Conservation (phyloP, 805 yeast genomes). For the Schwanniomyces polymorphus region DNA sequence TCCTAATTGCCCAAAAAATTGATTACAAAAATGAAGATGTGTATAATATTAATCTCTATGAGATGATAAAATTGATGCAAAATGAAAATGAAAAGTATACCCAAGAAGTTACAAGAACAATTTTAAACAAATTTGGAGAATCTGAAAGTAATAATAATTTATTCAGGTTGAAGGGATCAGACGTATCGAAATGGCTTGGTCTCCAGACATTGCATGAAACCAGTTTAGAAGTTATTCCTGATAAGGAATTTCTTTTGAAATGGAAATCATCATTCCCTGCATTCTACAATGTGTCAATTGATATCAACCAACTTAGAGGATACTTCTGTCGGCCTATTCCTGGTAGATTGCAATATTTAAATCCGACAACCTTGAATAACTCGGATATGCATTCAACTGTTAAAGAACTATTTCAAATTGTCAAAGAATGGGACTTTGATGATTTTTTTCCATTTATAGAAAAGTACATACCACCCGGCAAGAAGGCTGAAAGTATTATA, state of each 20-base stretch:
- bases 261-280: constrained; percentile 68
- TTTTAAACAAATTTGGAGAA: constrained; percentile 48
- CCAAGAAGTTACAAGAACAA: constrained; percentile 46
- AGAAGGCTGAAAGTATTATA: constrained; percentile 36
- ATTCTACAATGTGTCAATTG: constrained; percentile 59
- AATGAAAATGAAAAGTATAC: constrained; percentile 30
- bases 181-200: constrained; percentile 66
- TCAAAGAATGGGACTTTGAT: constrained; percentile 37
- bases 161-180: constrained; percentile 40
- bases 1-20: constrained; percentile 22
- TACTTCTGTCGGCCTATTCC: constrained; percentile 48
- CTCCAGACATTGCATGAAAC: constrained; percentile 40
- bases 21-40: constrained; percentile 14
- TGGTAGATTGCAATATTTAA: constrained; percentile 52
- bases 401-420: constrained; percentile 30
- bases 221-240: constrained; percentile 16
- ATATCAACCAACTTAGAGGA: constrained; percentile 55
- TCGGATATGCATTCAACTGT: constrained; percentile 34
- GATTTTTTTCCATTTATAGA: constrained; percentile 37
- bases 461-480: constrained; percentile 31
- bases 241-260: constrained; percentile 59
- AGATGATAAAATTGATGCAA: constrained; percentile 16
- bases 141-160: constrained; percentile 12
- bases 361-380: constrained; percentile 46
- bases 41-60: constrained; percentile 10